A percentile compares a stretch with the other conserved stretches of the same genome.
Conservation (phyloP, 805 yeast species). For the Clavispora fructus region DNA sequence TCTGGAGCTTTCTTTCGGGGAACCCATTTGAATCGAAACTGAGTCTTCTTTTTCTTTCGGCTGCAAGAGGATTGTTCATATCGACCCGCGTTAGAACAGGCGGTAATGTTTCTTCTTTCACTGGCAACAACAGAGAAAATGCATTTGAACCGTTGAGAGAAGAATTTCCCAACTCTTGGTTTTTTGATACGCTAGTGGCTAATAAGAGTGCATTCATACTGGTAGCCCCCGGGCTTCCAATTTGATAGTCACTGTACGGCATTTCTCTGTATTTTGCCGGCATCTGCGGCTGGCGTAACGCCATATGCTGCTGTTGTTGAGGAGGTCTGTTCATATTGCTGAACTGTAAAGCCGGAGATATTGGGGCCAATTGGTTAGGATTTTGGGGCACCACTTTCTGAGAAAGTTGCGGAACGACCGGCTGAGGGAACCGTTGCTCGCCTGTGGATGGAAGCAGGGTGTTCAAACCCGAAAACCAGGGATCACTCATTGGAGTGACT, state of each 20-base stretch:
- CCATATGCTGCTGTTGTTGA: neutral
- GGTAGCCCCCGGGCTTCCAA: conserved; percentile 1
- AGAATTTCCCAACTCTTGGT: neutral
- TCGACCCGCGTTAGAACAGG: neutral
- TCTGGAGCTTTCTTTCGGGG: neutral
- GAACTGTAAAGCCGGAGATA: neutral
- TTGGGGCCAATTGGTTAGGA: neutral
- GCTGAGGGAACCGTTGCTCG: neutral
- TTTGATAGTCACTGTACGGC: neutral
- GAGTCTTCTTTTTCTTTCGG: neutral
- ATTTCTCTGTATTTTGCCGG: neutral
- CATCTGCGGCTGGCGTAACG: neutral
- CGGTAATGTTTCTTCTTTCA: neutral
- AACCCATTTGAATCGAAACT: neutral
- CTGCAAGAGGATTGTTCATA: neutral
- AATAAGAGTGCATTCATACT: conserved; percentile 12
- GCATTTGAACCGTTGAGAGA: neutral
- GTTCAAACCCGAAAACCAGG: neutral
- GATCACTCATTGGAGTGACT: neutral
- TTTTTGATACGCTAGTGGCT: conserved; percentile 8
- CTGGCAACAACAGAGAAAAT: neutral
- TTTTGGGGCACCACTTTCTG: neutral
- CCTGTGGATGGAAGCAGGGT: neutral
- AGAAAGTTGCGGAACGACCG: neutral
- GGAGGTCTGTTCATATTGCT: neutral